Percentiles rank a stretch among this genome's conserved stretches.
Conservation (phyloP, 352 stramenopile genomes). For the Phytophthora megakarya region DNA sequence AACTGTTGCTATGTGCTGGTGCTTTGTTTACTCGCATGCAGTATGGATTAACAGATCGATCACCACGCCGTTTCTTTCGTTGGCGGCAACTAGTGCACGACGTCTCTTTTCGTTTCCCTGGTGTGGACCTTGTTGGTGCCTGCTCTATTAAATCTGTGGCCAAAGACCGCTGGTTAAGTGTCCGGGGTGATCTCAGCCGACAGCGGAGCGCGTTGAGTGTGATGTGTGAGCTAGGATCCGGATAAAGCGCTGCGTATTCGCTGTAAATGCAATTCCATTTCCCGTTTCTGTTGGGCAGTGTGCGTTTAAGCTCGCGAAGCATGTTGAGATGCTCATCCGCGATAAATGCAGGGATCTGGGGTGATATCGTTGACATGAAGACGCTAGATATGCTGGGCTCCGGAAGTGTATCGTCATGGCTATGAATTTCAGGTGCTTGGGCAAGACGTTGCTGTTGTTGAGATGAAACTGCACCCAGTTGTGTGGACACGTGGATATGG, state of each 20-base stretch:
- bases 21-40: background rate
- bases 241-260: background rate
- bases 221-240: background rate
- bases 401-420: too few species aligned
- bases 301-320: background rate
- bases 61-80: conserved; percentile 3
- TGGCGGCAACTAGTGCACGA: conserved; percentile 6
- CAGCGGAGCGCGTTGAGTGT: conserved; percentile 1
- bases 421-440: too few species aligned
- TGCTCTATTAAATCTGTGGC: too few species aligned
- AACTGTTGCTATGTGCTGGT: background rate
- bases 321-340: background rate
- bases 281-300: conserved; percentile 2
- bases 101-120: conserved; percentile 4
- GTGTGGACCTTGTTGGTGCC: background rate
- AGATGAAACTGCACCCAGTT: too few species aligned
- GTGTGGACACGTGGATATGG: too few species aligned
- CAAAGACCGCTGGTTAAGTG: too few species aligned
- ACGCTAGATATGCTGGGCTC: too few species aligned
- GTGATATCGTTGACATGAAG: too few species aligned
- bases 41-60: conserved; percentile 2
- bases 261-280: conserved; percentile 8
- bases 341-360: too few species aligned
- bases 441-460: too few species aligned
- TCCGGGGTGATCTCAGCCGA: background rate